Evolutionary conservation across 176 grass and related monocot genomes (phyloP).

Genomic region (Aechmea fasciata): DNA sequence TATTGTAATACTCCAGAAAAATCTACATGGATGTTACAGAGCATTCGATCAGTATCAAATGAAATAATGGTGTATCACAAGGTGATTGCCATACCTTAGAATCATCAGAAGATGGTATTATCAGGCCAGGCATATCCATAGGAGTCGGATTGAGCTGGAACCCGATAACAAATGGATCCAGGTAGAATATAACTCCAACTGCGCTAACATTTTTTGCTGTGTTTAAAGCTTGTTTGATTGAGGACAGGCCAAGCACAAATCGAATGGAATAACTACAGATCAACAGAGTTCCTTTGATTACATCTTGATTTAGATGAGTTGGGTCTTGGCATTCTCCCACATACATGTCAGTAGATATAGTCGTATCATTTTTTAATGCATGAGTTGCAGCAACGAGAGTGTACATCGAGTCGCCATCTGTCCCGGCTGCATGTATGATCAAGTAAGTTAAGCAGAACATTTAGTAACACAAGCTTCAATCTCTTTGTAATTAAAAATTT

Average conservation of each 20-base stretch:
- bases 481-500: neutral
- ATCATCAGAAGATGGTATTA: constrained; percentile 95
- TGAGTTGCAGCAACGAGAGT: constrained; percentile 69
- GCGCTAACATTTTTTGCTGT: constrained; percentile 75
- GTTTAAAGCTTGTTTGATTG: constrained; percentile 85
- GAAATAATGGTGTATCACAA: neutral
- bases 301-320: constrained; percentile 49
- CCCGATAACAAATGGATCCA: constrained; percentile 95
- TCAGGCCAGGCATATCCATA: constrained; percentile 81
- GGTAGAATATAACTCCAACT: constrained; percentile 87
- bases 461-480: neutral
- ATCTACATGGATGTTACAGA: constrained; percentile 28
- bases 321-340: constrained; percentile 92
- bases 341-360: constrained; percentile 51
- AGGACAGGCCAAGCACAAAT: constrained; percentile 95
- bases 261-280: constrained; percentile 94
- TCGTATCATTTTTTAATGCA: constrained; percentile 62
- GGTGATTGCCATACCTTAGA: constrained; percentile 57
- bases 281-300: constrained; percentile 74
- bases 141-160: constrained; percentile 97
- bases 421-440: constrained; percentile 67
- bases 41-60: constrained; percentile 18
- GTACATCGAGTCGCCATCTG: constrained; percentile 69
- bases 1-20: constrained; percentile 93
- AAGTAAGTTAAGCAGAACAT: neutral